Evolutionary conservation across 2,329 filamentous ascomycete species (phyloP).

Genomic region (Xylaria sp.): DNA sequence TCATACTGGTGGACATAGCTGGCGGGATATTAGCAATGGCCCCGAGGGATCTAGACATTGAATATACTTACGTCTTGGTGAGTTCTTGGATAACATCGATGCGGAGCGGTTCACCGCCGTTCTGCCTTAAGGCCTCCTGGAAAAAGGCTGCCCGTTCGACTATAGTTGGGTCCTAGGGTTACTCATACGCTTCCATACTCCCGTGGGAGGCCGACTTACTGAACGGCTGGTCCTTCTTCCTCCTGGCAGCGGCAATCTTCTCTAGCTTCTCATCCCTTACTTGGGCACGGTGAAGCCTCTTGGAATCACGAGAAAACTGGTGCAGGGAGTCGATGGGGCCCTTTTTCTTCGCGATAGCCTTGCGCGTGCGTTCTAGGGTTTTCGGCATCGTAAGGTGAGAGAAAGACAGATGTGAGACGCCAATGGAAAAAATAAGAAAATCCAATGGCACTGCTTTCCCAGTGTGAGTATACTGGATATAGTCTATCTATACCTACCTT

Average conservation of each 20-base stretch:
- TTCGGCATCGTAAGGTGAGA: constrained; percentile 67
- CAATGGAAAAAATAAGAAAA: not conserved
- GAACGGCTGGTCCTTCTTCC: constrained; percentile 76
- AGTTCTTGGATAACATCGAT: constrained; percentile 63
- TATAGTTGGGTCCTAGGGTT: constrained; percentile 41
- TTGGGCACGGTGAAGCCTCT: constrained; percentile 77
- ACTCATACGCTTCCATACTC: not conserved
- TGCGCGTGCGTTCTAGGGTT: constrained; percentile 80
- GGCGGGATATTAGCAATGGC: constrained; percentile 18
- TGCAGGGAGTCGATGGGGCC: constrained; percentile 77
- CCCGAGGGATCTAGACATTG: not conserved
- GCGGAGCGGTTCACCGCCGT: constrained; percentile 56
- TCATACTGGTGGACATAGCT: constrained; percentile 73
- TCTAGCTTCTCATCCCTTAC: constrained; percentile 83
- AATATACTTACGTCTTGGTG: constrained; percentile 61
- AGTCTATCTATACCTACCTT: too few species aligned
- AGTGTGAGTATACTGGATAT: not conserved
- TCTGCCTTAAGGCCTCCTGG: constrained; percentile 66
- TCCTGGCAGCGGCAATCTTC: constrained; percentile 70
- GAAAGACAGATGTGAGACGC: not conserved
- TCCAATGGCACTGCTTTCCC: not conserved
- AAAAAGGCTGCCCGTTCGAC: constrained; percentile 75
- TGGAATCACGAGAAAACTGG: constrained; percentile 85
- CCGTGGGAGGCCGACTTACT: constrained; percentile 53
- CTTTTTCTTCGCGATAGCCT: constrained; percentile 88